Conservation (phyloP, 2,329 filamentous ascomycete species). For the Aureobasidium sp. region DNA sequence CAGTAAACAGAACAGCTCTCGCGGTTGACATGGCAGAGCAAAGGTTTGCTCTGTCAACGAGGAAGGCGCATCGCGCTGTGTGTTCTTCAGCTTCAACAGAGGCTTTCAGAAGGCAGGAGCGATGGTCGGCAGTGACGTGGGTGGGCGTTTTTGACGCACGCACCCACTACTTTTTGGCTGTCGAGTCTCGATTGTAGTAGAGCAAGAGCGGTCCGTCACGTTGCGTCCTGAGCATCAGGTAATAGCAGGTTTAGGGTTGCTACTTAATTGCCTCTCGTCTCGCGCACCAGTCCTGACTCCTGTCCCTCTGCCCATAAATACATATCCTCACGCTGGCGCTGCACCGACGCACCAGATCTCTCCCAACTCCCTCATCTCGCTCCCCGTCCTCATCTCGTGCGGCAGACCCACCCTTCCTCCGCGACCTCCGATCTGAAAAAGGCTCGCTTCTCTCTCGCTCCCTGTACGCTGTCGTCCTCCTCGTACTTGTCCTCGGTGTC, state of each 20-base stretch:
- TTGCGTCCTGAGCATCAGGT: neutral
- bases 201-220: neutral
- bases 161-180: neutral
- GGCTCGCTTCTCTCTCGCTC: conserved; percentile 18
- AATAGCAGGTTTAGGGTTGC: neutral
- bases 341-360: conserved; percentile 17
- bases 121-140: neutral
- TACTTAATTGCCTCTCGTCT: neutral
- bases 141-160: neutral
- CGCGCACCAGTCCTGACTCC: neutral
- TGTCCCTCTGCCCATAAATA: neutral
- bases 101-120: neutral
- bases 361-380: conserved; percentile 18
- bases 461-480: conserved; percentile 20
- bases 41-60: neutral
- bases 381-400: conserved; percentile 15
- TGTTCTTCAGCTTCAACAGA: neutral
- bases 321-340: conserved; percentile 17
- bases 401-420: conserved; percentile 23
- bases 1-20: neutral
- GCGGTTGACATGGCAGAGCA: neutral
- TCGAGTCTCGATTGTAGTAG: neutral
- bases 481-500: conserved; percentile 21
- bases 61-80: neutral
- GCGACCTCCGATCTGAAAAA: conserved; percentile 22